Evolutionary conservation across 768 basidiomycete genomes (phyloP).

Genomic region (Macrolepiota albuminosa): DNA sequence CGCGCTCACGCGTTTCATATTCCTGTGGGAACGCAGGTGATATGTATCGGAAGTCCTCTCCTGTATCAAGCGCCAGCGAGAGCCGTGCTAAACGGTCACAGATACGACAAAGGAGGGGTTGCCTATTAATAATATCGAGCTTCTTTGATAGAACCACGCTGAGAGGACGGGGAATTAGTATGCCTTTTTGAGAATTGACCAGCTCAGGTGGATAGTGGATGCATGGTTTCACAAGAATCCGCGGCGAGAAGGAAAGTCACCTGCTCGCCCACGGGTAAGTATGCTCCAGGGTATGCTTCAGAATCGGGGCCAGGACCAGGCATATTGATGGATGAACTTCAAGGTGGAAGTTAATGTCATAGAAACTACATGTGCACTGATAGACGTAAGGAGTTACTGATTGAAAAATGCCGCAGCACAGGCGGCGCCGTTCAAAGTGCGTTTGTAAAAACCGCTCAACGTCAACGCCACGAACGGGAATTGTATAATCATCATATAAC

Average conservation of each 20-base stretch:
- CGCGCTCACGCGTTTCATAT: neutral
- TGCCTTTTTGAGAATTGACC: neutral
- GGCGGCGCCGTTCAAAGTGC: neutral
- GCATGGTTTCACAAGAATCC: conserved; percentile 1
- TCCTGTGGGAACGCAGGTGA: neutral
- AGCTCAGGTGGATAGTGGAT: neutral
- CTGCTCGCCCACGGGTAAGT: neutral
- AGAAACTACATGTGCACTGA: neutral
- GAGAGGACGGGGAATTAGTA: neutral
- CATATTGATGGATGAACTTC: neutral
- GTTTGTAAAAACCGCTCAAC: neutral
- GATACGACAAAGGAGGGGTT: conserved; percentile 1
- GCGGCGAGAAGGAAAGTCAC: conserved; percentile 5
- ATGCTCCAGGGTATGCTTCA: neutral
- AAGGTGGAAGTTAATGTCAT: conserved; percentile 2
- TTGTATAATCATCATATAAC: too few species aligned
- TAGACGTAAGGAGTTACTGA: neutral
- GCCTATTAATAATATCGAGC: neutral
- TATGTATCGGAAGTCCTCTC: neutral
- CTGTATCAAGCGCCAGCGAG: neutral
- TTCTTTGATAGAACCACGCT: conserved; percentile 1
- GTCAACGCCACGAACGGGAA: neutral
- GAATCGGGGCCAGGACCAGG: neutral
- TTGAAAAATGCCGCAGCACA: neutral
- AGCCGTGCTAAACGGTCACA: neutral